phyloP scores from a whole-genome alignment of 164 flowering plant species.

The Vitis amurensis region DNA sequence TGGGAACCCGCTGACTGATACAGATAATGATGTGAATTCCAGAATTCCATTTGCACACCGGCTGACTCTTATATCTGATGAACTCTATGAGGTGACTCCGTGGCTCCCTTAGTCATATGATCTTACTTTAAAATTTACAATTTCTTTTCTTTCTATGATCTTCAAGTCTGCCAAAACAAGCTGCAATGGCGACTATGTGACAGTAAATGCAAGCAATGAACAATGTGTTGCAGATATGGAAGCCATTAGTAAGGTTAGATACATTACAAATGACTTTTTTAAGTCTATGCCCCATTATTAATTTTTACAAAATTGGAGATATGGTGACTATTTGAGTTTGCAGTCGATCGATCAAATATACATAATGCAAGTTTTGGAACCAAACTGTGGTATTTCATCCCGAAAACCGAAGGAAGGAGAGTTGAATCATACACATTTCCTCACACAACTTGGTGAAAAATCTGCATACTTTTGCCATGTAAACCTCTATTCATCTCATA shows the following conservation, averaged over 20 bases:
- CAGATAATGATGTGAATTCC: background rate
- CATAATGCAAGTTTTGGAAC: background rate
- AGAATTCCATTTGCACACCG: background rate
- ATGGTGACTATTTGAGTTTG: background rate
- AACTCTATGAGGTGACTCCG: background rate
- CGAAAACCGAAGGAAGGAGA: background rate
- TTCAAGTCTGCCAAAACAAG: background rate
- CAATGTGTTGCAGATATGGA: background rate
- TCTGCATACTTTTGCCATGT: too few relatives aligned
- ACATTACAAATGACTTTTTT: background rate
- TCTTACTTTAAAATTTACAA: too few relatives aligned
- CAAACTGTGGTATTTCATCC: background rate
- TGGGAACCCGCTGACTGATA: constrained; percentile 4
- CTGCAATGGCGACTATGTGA: background rate
- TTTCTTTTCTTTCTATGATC: background rate
- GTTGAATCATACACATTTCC: too few relatives aligned
- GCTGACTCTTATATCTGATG: background rate
- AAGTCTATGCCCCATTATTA: background rate
- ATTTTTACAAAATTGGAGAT: too few relatives aligned
- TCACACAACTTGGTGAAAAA: too few relatives aligned
- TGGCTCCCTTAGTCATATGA: background rate
- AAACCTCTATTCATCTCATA: too few relatives aligned
- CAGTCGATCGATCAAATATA: background rate
- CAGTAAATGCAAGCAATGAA: background rate
- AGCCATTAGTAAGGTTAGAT: background rate